Evolutionary conservation across 371 early-diverging fungal species (phyloP), one percentile per base, ranked within the genome.

Genomic region (Chytridiales sp.): DNA sequence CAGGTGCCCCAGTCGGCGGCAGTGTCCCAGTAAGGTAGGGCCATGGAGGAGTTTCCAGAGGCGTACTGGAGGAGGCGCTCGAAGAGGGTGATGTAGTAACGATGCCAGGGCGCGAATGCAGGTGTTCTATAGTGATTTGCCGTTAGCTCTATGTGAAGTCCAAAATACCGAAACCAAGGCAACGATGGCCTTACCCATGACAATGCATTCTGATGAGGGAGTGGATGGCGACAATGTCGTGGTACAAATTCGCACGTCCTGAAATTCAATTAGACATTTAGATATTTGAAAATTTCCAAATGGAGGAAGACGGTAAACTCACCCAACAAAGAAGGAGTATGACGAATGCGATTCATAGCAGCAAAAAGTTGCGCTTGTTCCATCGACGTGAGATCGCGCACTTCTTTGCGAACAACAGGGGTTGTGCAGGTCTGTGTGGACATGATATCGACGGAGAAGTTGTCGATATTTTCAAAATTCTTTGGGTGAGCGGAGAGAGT

Each of bases 81-180:
- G 15, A 54, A 3, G 35, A 55, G 8, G 30, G 50, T 32, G 41
- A 66, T 35, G 41, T 55, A 60, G 24, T 27, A 30, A 6, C 70
- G 62, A 46, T 66, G 70, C 70, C 67, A 66, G 22, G 70, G 67
- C 19, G 64, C 50, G 59, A 66, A 70, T 4, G 31, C 17, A 13
- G 69, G 54, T 13, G 39, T 17, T 15, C 62, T 54, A 57, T 71
- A 70, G 49, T 38, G 62, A 35, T 5, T 11, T 35, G 17, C 52
- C 13, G 15, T 15, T 38, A 8, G 17, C 38, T 38, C 17, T 9
- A 17, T 17, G 38, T 9, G 8, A 9, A 9, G 38, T 17, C 8
- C 38, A 9, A 17, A 38, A 9, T 38, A 9, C 17, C 8, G 17
- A 38, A 8, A 38, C 38, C 11, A n/a, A n/a, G n/a, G n/a, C n/a